Evolutionary conservation across 2,329 filamentous ascomycete species (phyloP), one percentile per base, ranked within the genome.

Genomic region (Pestalotiopsis sp.): DNA sequence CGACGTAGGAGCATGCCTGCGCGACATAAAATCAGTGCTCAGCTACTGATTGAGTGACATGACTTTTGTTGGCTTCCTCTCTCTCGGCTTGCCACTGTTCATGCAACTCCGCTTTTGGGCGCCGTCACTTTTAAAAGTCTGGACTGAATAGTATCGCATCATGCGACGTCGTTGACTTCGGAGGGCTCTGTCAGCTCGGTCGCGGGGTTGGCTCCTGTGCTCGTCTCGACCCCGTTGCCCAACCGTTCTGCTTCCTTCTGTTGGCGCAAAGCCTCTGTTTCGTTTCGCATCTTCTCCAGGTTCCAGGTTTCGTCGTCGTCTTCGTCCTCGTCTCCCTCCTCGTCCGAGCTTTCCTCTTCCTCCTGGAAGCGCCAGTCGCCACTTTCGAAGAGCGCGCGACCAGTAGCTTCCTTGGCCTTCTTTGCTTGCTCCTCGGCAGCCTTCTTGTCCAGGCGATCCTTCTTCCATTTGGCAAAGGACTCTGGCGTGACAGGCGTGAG

Each of bases 381-480:
- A 80, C 94, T 96, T 83, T 99, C 96, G 80, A 99, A 99, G 82
- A 99, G 86, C 7, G 94, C 93, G 83, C 95, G 90, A 76, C 96
- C 96, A 23, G 96, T 99, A 25, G 95, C 95, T 75, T 99, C 96
- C 87, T 97, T 98, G 77, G 94, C 93, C 82, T 92, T 91, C 78
- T 92, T 90, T 62, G 94, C 94, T 82, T 97, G 91, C 73, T 96
- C 93, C 77, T 99, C 96, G 25, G 96, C 96, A 17, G 91, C 92
- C 87, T 97, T 98, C 91, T 99, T 99, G 81, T 94, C 90, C 74
- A 98, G 79, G 59, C 96, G 92, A 66, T 97, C 92, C 83, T 95
- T 91, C 87, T 99, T 99, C 96, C 96, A 99, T 78, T 96, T 96
- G 71, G 94, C 94, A 78, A 99, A 99, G 0, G 90, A 87, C 78